phyloP scores from a whole-genome alignment of 73 alveolate species.

The Paramecium caudatum region DNA sequence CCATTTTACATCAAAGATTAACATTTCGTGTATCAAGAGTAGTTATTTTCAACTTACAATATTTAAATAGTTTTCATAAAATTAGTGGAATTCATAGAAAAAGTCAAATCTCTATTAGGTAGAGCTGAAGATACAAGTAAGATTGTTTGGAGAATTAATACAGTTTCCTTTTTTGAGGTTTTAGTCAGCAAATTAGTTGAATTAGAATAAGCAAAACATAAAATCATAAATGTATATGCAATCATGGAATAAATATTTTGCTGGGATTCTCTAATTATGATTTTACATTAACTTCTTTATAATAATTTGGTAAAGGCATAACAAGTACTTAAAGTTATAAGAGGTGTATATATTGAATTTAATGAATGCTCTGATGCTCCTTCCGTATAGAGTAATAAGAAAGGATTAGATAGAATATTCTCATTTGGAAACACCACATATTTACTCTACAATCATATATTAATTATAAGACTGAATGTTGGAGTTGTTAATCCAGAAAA shows the following conservation, averaged over 20 bases:
- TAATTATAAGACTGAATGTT: constrained; percentile 31
- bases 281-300: neutral
- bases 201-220: neutral
- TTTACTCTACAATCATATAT: constrained; percentile 34
- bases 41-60: constrained; percentile 28
- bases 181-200: constrained; percentile 43
- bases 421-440: constrained; percentile 21
- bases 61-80: neutral
- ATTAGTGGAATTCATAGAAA: neutral
- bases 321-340: constrained; percentile 22
- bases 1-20: constrained; percentile 25
- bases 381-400: neutral
- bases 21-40: neutral
- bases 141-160: constrained; percentile 40
- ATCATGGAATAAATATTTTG: neutral
- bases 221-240: neutral
- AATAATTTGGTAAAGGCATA: constrained; percentile 37
- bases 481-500: neutral
- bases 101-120: neutral
- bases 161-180: constrained; percentile 53
- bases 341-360: constrained; percentile 59
- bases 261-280: constrained; percentile 59
- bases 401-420: constrained; percentile 29
- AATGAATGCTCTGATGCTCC: neutral
- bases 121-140: neutral